A percentile compares a stretch with the other conserved stretches of the same genome.
These are phyloP conservation scores for Cladosporium velox DNA, from an alignment of 2,329 filamentous ascomycete species.

Conservation along the genomic window DNA sequence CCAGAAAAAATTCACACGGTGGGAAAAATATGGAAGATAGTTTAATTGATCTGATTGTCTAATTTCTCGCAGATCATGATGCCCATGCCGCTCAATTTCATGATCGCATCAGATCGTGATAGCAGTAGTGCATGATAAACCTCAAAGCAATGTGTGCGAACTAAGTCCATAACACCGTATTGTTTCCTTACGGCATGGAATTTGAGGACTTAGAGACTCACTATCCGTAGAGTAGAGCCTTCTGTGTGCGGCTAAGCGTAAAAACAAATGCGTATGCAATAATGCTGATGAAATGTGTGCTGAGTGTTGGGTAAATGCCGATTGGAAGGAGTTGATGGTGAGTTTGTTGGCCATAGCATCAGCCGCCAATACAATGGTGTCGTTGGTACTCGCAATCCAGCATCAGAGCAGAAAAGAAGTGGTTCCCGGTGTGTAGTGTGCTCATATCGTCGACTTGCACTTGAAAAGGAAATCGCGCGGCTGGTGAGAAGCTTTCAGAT, in stretches of 20 bases:
- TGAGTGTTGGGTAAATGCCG: neutral
- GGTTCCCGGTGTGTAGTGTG: neutral
- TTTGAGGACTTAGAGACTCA: neutral
- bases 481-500: neutral
- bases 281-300: neutral
- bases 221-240: neutral
- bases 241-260: neutral
- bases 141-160: neutral
- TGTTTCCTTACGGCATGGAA: neutral
- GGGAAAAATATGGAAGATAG: neutral
- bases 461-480: neutral
- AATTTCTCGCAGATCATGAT: neutral
- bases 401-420: neutral
- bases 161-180: neutral
- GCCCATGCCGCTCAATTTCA: neutral
- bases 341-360: neutral
- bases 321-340: neutral
- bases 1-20: neutral
- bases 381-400: neutral
- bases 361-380: neutral
- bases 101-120: neutral
- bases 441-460: neutral
- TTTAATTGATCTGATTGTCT: neutral
- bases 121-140: neutral
- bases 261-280: neutral